A percentile compares a stretch with the other conserved stretches of the same genome.
phyloP scores from a whole-genome alignment of 2,329 filamentous ascomycete genomes.

The Arthrobotrys megalospora region DNA sequence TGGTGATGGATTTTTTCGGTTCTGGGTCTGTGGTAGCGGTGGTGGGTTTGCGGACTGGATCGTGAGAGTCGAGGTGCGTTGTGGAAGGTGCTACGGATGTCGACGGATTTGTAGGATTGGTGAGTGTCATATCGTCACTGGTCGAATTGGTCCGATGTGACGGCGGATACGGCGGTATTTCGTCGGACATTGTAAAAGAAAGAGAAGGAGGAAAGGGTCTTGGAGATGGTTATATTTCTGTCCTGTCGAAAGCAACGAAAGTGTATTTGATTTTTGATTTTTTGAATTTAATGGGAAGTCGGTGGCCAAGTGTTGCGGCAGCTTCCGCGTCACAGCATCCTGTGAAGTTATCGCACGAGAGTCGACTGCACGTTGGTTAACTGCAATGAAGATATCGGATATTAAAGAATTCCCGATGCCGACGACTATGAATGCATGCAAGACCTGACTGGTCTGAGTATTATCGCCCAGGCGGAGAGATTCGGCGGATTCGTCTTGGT shows the following conservation, averaged over 20 bases:
- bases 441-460: background rate
- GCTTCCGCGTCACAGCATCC: constrained; percentile 15
- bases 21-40: background rate
- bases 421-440: background rate
- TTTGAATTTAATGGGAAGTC: background rate
- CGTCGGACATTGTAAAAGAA: constrained; percentile 31
- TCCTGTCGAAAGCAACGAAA: background rate
- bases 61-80: constrained; percentile 36
- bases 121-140: constrained; percentile 59
- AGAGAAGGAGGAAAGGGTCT: background rate
- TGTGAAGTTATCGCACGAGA: background rate
- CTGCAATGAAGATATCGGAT: constrained; percentile 8
- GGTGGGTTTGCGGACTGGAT: constrained; percentile 7
- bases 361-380: background rate
- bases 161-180: constrained; percentile 40
- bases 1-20: constrained; percentile 2
- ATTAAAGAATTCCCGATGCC: constrained; percentile 39
- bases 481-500: constrained; percentile 26
- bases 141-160: constrained; percentile 49
- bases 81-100: constrained; percentile 55
- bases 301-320: constrained; percentile 9
- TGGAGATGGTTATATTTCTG: background rate
- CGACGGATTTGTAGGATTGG: constrained; percentile 49
- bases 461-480: constrained; percentile 45
- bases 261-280: background rate